Evolutionary conservation across 2,329 filamentous ascomycete genomes (phyloP).

Genomic region (Xylariomycetidae sp.): DNA sequence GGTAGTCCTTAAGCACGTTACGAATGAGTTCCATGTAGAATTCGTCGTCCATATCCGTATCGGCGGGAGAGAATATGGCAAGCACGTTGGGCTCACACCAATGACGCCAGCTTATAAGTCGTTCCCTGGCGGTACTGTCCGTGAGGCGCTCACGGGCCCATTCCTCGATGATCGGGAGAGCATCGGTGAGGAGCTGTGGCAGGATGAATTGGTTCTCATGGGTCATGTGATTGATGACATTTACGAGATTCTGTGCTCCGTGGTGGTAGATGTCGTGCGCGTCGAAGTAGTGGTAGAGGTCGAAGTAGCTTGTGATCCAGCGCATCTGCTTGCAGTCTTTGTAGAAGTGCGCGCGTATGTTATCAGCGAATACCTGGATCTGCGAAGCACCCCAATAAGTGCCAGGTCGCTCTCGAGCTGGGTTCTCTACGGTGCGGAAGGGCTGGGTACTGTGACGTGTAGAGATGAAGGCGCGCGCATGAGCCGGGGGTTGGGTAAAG

Average conservation of each 20-base stretch:
- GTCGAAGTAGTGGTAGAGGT: constrained; percentile 46
- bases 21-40: too few species aligned
- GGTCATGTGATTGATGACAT: constrained; percentile 36
- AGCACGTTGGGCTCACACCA: constrained; percentile 11
- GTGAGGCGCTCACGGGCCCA: constrained; percentile 11
- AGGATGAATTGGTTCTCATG: constrained; percentile 35
- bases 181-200: constrained; percentile 22
- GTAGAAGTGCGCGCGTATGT: constrained; percentile 10
- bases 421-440: constrained; percentile 27
- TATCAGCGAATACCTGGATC: constrained; percentile 21
- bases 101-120: constrained; percentile 14
- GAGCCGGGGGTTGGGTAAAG: constrained; percentile 10
- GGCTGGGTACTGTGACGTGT: constrained; percentile 25
- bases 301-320: constrained; percentile 27
- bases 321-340: constrained; percentile 10
- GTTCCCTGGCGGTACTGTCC: constrained; percentile 4
- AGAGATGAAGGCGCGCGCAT: constrained; percentile 33
- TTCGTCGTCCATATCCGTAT: too few species aligned
- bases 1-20: too few species aligned
- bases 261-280: constrained; percentile 40
- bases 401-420: constrained; percentile 20
- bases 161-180: constrained; percentile 10
- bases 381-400: constrained; percentile 36
- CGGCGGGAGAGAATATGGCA: constrained; percentile 13
- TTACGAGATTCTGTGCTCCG: constrained; percentile 46